A percentile compares a stretch with the other conserved stretches of the same genome.
phyloP scores from a whole-genome alignment of 2,329 filamentous ascomycete species.

The Cercospora janseana region DNA sequence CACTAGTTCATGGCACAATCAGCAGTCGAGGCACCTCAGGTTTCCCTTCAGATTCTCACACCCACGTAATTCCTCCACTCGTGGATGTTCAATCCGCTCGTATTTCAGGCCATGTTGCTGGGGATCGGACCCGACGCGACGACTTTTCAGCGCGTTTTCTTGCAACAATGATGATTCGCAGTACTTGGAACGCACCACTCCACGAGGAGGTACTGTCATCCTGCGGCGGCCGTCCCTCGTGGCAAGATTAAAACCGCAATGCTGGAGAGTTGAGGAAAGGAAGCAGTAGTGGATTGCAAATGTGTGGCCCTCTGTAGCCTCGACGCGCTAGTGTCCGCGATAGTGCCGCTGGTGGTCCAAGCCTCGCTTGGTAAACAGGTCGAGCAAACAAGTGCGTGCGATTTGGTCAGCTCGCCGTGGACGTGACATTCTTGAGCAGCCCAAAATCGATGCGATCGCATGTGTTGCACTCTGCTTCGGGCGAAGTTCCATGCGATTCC shows the following conservation, averaged over 20 bases:
- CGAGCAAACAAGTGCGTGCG: too few relatives aligned
- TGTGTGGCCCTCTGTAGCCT: not conserved
- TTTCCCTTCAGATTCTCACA: not conserved
- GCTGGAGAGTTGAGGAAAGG: not conserved
- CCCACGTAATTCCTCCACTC: not conserved
- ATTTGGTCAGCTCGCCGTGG: too few relatives aligned
- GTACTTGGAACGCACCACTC: constrained; percentile 1
- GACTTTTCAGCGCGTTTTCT: not conserved
- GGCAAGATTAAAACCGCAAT: not conserved
- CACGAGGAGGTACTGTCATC: constrained; percentile 1
- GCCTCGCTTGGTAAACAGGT: not conserved
- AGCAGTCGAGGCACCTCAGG: not conserved
- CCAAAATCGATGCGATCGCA: too few relatives aligned
- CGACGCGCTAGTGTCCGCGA: not conserved
- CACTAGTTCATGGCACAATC: too few relatives aligned
- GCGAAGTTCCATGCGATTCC: too few relatives aligned
- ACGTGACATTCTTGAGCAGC: too few relatives aligned
- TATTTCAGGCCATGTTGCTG: constrained; percentile 2
- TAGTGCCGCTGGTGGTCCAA: too few relatives aligned
- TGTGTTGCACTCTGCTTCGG: too few relatives aligned
- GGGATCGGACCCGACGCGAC: constrained; percentile 4
- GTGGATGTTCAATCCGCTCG: not conserved
- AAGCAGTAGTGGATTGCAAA: not conserved
- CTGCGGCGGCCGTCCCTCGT: not conserved
- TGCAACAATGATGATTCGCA: not conserved